Evolutionary conservation across 2,329 filamentous ascomycete genomes (phyloP).

Genomic region (Aspergillus uvarum): DNA sequence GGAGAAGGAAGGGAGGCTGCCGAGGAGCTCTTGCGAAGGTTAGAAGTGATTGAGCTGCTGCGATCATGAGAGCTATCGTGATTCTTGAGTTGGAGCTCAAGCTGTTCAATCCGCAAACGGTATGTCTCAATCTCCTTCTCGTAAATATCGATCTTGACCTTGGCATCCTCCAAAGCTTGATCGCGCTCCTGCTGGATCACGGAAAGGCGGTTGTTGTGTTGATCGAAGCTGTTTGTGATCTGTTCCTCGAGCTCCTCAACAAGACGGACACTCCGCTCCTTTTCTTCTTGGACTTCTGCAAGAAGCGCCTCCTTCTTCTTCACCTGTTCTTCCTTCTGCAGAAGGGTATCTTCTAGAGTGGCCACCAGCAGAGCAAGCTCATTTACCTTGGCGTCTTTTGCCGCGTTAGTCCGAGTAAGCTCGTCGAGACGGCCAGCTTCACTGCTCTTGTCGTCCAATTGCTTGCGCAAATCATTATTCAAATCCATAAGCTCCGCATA

Average conservation of each 20-base stretch:
- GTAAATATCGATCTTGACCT: constrained; percentile 60
- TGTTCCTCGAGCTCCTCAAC: constrained; percentile 97
- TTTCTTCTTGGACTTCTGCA: constrained; percentile 59
- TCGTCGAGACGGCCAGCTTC: constrained; percentile 38
- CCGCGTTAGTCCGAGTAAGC: constrained; percentile 39
- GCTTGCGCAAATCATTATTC: constrained; percentile 41
- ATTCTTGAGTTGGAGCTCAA: constrained; percentile 60
- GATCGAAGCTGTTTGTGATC: constrained; percentile 90
- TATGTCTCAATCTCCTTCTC: constrained; percentile 66
- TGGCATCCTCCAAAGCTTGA: constrained; percentile 75
- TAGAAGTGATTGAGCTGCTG: constrained; percentile 62
- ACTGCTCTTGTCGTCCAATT: constrained; percentile 39
- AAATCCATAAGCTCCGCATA: constrained; percentile 43
- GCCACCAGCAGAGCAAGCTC: constrained; percentile 54
- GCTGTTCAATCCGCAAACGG: constrained; percentile 58
- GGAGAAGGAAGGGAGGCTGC: constrained; percentile 85
- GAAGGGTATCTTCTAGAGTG: constrained; percentile 47
- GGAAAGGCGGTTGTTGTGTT: constrained; percentile 89
- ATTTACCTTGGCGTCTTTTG: constrained; percentile 55
- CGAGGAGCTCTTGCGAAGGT: constrained; percentile 80
- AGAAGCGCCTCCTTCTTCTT: constrained; percentile 48
- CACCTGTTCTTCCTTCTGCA: constrained; percentile 45
- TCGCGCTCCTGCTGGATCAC: constrained; percentile 74
- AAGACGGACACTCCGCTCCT: constrained; percentile 86
- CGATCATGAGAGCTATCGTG: constrained; percentile 50